Base-by-base conservation (phyloP, 768 basidiomycete genomes). In the Lactarius hatsudake region DNA sequence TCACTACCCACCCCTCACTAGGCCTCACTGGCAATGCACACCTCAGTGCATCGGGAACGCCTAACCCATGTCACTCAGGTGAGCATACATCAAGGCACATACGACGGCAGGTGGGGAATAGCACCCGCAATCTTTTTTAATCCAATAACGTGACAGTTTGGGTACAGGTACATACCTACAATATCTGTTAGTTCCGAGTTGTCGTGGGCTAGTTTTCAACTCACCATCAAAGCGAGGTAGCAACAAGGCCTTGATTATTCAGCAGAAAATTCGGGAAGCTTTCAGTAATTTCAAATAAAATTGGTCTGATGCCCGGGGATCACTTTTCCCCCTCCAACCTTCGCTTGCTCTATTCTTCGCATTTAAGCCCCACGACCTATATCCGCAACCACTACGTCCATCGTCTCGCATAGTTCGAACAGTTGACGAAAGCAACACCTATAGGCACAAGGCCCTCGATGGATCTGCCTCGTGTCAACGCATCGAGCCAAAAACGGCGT, bases 321-420 rank as follows among this genome's bases (percentile, higher is more conserved):
- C 43, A 36, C 43, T 18, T 45, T 45, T 8, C 9, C 8, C 10
- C 43, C 20, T 45, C 43, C 48, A 23, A 13, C 48, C n/a, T 26
- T 48, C 45, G 9, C 13, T 48, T 3, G 10, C 10, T 23, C 26
- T 28, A 26, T 23, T 34, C n/a, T 55, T 30, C 13, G 18, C 18
- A 17, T 20, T 56, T 18, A 56, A 36, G 8, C 38, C 12, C 18
- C 38, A 59, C 58, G 23, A 28, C 17, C 48, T 8, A 56, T 45
- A 40, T 67, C 53, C 53, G 23, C 23, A 53, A 30, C 20, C 6
- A 18, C 62, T 67, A 56, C 38, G 62, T 63, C 34, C 42, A 40
- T 36, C 32, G 1, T 38, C 40, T 45, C 18, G 13, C 9, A 34
- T 34, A 9, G 32, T 55, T 40, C 38, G 20, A 66, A 23, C 10